phyloP scores from a whole-genome alignment of 805 yeast genomes.

The Candida endomychidarum region DNA sequence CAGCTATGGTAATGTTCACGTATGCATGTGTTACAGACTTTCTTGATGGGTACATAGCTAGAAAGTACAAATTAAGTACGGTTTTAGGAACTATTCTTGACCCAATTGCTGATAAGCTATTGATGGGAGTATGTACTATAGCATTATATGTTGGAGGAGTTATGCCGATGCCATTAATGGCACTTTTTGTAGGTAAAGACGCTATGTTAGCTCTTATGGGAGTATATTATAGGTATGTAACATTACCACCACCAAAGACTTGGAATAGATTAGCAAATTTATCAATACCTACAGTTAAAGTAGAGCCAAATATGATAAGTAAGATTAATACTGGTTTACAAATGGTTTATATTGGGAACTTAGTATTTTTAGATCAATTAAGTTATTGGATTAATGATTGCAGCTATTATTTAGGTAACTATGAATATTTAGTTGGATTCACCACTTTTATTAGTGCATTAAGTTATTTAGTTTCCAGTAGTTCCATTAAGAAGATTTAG shows the following conservation, averaged over 20 bases:
- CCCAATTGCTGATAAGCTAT: slow-evolving; percentile 90
- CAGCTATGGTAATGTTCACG: slow-evolving; percentile 71
- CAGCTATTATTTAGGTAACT: slow-evolving; percentile 24
- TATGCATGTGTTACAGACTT: slow-evolving; percentile 91
- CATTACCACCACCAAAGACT: slow-evolving; percentile 77
- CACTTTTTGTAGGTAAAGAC: slow-evolving; percentile 82
- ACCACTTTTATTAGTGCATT: slow-evolving; percentile 81
- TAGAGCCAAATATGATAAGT: slow-evolving; percentile 82
- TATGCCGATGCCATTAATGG: slow-evolving; percentile 67
- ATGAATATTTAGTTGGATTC: slow-evolving; percentile 23
- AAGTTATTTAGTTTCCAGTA: slow-evolving; percentile 68
- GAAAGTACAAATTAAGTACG: slow-evolving; percentile 72
- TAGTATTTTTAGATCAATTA: slow-evolving; percentile 29
- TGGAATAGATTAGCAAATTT: slow-evolving; percentile 74
- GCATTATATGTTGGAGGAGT: slow-evolving; percentile 66
- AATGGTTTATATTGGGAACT: slow-evolving; percentile 76
- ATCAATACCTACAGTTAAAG: slow-evolving; percentile 77
- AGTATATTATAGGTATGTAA: slow-evolving; percentile 64
- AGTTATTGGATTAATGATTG: slow-evolving; percentile 15
- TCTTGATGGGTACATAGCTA: slow-evolving; percentile 88
- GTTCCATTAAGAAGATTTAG: slow-evolving; percentile 52
- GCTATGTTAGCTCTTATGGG: slow-evolving; percentile 70
- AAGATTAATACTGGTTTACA: slow-evolving; percentile 90
- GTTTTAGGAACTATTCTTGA: slow-evolving; percentile 89
- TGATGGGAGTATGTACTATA: slow-evolving; percentile 83